phyloP scores from a whole-genome alignment of 192 early-diverging fungal genomes.

The Entomortierella chlamydospora region DNA sequence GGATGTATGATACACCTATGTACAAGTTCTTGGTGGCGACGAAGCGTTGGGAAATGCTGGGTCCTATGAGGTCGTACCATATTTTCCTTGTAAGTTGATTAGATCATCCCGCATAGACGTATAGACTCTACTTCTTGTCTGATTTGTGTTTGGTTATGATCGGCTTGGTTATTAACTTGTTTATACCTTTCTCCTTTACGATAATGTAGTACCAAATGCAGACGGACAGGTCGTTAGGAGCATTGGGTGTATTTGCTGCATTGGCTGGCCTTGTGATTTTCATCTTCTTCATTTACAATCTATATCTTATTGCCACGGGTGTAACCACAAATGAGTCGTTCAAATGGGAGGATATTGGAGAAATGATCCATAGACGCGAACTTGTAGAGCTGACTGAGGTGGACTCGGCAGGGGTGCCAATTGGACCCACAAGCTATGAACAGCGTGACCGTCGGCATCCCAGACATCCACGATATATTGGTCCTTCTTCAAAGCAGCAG shows the following conservation, averaged over 20 bases:
- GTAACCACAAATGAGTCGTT: slow-evolving; percentile 67
- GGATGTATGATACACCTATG: slow-evolving; percentile 48
- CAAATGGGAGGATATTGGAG: slow-evolving; percentile 68
- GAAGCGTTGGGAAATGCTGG: slow-evolving; percentile 36
- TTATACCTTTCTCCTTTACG: not conserved
- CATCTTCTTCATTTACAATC: slow-evolving; percentile 61
- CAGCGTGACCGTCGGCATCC: slow-evolving; percentile 46
- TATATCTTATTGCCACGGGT: slow-evolving; percentile 58
- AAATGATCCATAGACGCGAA: slow-evolving; percentile 58
- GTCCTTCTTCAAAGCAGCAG: slow-evolving; percentile 8
- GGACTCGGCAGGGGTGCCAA: not conserved
- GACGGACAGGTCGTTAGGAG: slow-evolving; percentile 60
- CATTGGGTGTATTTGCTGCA: slow-evolving; percentile 59
- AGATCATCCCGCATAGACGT: no score
- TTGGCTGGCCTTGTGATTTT: slow-evolving; percentile 62
- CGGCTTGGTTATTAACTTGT: no score
- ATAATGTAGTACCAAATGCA: slow-evolving; percentile 64
- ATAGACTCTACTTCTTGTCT: no score
- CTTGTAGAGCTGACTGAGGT: slow-evolving; percentile 39
- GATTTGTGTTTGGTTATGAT: no score
- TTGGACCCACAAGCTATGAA: slow-evolving; percentile 39
- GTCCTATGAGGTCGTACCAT: slow-evolving; percentile 45
- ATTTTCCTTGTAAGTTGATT: slow-evolving; percentile 57
- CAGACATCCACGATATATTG: slow-evolving; percentile 33
- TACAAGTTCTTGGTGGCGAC: slow-evolving; percentile 37